These are phyloP conservation scores for Elongisporangium undulatum DNA, from an alignment of 352 stramenopile species.

Conservation along the genomic window DNA sequence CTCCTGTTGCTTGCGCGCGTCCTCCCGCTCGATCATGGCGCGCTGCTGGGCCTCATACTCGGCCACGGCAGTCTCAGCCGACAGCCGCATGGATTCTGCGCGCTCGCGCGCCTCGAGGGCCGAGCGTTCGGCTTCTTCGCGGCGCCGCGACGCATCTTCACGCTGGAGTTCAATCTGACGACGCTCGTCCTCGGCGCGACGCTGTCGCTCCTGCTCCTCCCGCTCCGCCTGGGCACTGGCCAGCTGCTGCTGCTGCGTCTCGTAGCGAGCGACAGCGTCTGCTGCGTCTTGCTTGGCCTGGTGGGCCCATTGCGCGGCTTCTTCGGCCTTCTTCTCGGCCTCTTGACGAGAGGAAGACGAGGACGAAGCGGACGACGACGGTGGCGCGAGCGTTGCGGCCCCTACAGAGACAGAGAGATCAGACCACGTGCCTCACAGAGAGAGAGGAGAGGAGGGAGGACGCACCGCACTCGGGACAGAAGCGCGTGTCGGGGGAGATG, in stretches of 20 bases:
- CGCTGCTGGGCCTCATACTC: constrained; percentile 68
- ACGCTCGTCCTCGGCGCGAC: constrained; percentile 29
- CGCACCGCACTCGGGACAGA: constrained; percentile 76
- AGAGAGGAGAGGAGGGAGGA: constrained; percentile 5
- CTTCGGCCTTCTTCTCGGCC: constrained; percentile 38
- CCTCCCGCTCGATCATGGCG: constrained; percentile 51
- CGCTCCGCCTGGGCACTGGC: constrained; percentile 24
- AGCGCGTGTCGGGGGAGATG: constrained; percentile 51
- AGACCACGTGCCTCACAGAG: constrained; percentile 1
- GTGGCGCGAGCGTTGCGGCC: background rate
- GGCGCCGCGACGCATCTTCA: constrained; percentile 34
- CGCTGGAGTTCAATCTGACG: constrained; percentile 47
- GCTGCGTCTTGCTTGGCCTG: constrained; percentile 35
- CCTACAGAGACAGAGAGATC: constrained; percentile 1
- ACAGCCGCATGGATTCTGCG: constrained; percentile 52
- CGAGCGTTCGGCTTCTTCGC: constrained; percentile 51
- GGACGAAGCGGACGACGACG: constrained; percentile 2
- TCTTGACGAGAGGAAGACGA: constrained; percentile 28
- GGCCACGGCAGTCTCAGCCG: constrained; percentile 50
- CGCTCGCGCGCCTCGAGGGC: constrained; percentile 60
- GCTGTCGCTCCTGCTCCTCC: constrained; percentile 19
- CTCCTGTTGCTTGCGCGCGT: constrained; percentile 51
- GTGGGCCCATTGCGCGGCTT: constrained; percentile 39
- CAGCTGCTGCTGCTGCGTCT: constrained; percentile 44
- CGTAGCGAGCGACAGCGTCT: constrained; percentile 34